A percentile compares a stretch with the other conserved stretches of the same genome.
Conservation (phyloP, 768 basidiomycete species). For the Suillus bovinus region DNA sequence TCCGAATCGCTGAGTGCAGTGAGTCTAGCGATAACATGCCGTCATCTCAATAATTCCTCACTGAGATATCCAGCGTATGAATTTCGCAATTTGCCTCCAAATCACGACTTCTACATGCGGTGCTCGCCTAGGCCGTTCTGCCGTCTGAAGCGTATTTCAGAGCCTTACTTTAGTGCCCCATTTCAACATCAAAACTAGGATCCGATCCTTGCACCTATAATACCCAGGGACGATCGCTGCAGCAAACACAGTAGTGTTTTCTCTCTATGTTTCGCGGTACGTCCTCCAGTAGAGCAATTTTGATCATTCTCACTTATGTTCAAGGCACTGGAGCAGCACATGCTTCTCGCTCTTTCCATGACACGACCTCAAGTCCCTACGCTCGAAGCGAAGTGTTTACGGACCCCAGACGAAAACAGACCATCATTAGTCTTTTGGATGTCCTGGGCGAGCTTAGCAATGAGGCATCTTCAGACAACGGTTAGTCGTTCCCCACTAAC, state of each 20-base stretch:
- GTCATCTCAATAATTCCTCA: conserved; percentile 31
- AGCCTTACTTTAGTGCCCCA: conserved; percentile 12
- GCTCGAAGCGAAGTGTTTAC: conserved; percentile 26
- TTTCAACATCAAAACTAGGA: conserved; percentile 4
- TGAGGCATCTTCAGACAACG: conserved; percentile 36
- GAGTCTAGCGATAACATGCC: conserved; percentile 29
- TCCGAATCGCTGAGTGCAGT: conserved; percentile 36
- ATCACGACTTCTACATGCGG: conserved; percentile 29
- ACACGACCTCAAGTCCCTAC: conserved; percentile 28
- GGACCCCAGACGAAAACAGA: conserved; percentile 43
- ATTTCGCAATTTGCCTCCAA: conserved; percentile 33
- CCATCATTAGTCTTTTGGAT: conserved; percentile 48
- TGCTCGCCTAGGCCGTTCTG: conserved; percentile 37
- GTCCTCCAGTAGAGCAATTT: conserved; percentile 23
- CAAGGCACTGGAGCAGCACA: conserved; percentile 10
- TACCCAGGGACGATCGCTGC: neutral
- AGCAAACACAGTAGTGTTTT: neutral
- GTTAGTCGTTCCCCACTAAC: conserved; percentile 25
- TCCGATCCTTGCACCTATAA: conserved; percentile 4
- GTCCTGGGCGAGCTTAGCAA: conserved; percentile 44
- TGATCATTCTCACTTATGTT: conserved; percentile 14
- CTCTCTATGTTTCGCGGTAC: conserved; percentile 34
- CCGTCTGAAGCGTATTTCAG: conserved; percentile 35
- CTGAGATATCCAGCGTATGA: conserved; percentile 35
- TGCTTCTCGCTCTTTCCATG: conserved; percentile 28